These are phyloP conservation scores for Aureobasidium zeae DNA, from an alignment of 2,329 filamentous ascomycete genomes.

Conservation along the genomic window DNA sequence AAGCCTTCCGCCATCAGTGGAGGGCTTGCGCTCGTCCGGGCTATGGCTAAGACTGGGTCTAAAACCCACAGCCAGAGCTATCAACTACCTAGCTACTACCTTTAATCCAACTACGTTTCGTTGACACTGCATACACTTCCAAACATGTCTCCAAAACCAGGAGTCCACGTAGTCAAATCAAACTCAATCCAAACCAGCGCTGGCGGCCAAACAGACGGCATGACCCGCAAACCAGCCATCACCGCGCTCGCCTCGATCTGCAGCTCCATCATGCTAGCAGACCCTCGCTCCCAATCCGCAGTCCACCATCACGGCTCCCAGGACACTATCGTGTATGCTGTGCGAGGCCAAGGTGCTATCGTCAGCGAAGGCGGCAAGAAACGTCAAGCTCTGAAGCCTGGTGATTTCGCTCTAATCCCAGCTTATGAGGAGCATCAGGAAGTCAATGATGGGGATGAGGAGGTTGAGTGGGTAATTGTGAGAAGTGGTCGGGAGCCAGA, in stretches of 20 bases:
- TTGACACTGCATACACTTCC: too few relatives aligned
- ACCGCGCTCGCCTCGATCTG: slow-evolving; percentile 5
- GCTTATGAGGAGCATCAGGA: slow-evolving; percentile 63
- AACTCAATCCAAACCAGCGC: slow-evolving; percentile 34
- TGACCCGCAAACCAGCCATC: slow-evolving; percentile 49
- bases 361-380: slow-evolving; percentile 49
- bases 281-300: slow-evolving; percentile 51
- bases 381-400: slow-evolving; percentile 48
- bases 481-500: slow-evolving; percentile 52
- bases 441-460: slow-evolving; percentile 54
- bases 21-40: too few relatives aligned
- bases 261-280: slow-evolving; percentile 51
- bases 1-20: too few relatives aligned
- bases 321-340: slow-evolving; percentile 61
- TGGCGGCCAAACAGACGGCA: slow-evolving; percentile 41
- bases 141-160: not conserved
- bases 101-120: too few relatives aligned
- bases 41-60: too few relatives aligned
- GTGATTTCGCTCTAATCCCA: slow-evolving; percentile 63
- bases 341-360: slow-evolving; percentile 52
- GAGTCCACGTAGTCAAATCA: slow-evolving; percentile 47
- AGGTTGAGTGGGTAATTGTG: slow-evolving; percentile 57
- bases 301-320: slow-evolving; percentile 63
- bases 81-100: too few relatives aligned
- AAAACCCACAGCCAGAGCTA: too few relatives aligned